These are phyloP conservation scores for Asterochloris erici DNA, from an alignment of 139 green algal genomes.

Conservation along the genomic window DNA sequence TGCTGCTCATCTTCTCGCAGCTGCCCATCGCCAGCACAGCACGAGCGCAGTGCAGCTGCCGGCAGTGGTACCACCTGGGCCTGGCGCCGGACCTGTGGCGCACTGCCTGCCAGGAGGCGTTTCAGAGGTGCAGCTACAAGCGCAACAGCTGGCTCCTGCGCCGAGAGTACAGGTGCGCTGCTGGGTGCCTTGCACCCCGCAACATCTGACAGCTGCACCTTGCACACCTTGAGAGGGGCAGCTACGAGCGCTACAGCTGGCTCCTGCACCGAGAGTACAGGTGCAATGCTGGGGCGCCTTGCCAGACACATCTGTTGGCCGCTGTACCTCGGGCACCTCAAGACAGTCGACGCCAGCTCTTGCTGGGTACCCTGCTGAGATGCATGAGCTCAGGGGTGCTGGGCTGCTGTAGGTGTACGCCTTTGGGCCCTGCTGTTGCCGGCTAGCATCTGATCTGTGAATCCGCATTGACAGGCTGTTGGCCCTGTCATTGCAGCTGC, in stretches of 20 bases:
- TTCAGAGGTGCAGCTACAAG: background rate
- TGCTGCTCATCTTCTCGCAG: conserved; percentile 49
- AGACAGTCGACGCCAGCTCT: background rate
- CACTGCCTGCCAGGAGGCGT: conserved; percentile 53
- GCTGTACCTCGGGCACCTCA: background rate
- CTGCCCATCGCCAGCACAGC: conserved; percentile 56
- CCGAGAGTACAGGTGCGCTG: conserved; percentile 10
- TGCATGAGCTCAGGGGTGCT: background rate
- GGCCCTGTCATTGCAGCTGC: too few relatives aligned
- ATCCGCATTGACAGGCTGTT: too few relatives aligned
- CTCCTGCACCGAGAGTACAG: background rate
- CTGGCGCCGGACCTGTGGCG: conserved; percentile 62
- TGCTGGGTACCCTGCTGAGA: background rate
- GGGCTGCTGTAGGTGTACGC: background rate
- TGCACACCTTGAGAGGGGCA: background rate
- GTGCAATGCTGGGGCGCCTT: background rate
- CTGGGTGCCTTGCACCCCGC: background rate
- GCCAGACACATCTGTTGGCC: background rate
- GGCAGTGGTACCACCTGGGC: conserved; percentile 48
- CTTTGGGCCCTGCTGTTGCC: background rate
- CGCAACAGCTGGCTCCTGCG: background rate
- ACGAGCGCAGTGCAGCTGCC: conserved; percentile 60
- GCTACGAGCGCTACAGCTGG: background rate
- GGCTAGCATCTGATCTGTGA: background rate
- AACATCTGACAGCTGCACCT: too few relatives aligned